These are phyloP conservation scores for Aureobasidium musti DNA, from an alignment of 2,329 filamentous ascomycete genomes.

Conservation along the genomic window DNA sequence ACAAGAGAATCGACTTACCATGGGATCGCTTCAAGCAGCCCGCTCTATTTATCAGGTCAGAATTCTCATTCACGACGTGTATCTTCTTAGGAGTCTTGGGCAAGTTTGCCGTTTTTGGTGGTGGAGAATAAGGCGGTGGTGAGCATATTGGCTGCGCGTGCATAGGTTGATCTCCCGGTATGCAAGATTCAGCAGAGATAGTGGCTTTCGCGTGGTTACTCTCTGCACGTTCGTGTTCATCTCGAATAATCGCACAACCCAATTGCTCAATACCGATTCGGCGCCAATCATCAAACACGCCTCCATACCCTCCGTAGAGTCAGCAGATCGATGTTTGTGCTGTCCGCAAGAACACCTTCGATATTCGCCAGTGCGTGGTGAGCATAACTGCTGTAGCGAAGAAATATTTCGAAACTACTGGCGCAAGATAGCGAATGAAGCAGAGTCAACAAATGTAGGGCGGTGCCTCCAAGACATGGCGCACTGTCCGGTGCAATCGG, in stretches of 20 bases:
- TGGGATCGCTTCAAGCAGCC: not conserved
- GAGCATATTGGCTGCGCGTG: not conserved
- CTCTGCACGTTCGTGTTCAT: not conserved
- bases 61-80: not conserved
- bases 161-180: not conserved
- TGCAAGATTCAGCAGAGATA: not conserved
- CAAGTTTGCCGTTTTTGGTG: not conserved
- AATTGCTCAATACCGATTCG: not conserved
- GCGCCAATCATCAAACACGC: constrained; percentile 2
- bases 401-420: not conserved
- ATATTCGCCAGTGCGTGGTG: not conserved
- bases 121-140: constrained; percentile 1
- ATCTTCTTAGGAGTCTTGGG: not conserved
- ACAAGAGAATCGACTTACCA: not conserved
- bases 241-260: not conserved
- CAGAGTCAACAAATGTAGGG: not conserved
- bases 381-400: constrained; percentile 2
- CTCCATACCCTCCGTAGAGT: not conserved
- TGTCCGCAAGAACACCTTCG: not conserved
- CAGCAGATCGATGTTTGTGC: not conserved
- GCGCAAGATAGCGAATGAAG: not conserved
- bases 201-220: not conserved
- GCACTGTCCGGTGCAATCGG: not conserved
- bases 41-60: no score
- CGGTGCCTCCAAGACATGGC: not conserved